Base-by-base conservation (phyloP, 495 filamentous ascomycete genomes). In the Annulohypoxylon maeteangense region DNA sequence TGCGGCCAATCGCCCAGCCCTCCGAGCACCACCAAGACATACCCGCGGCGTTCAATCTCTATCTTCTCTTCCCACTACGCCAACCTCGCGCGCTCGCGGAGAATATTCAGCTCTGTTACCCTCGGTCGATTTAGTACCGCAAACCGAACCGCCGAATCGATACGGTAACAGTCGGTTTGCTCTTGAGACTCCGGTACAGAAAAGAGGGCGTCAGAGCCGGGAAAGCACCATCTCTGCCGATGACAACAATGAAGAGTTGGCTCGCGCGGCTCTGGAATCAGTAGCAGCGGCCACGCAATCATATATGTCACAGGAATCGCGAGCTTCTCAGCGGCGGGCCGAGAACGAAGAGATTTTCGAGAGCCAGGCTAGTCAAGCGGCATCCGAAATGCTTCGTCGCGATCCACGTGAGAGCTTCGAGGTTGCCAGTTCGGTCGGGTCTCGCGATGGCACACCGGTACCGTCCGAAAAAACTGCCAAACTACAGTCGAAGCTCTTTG, bases 151-250 rank as follows among this genome's bases (percentile, higher is more conserved):
- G n/a, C 78, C 80, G 4, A 81, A 82, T 47, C 78, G 76, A 50
- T 75, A 76, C 48, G 60, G 65, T 14, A 74, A 69, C 27, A 36
- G 65, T 64, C 65, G 68, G 59, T 70, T 76, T 75, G 68, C 63
- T 74, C 71, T 65, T 60, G 75, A 68, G 22, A 68, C 74, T 44
- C 70, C 75, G 56, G 63, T 81, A 10, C 74, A 70, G 32, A 76
- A 72, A 74, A 73, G 67, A 62, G 76, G 79, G 36, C 86, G 85
- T 55, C 87, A 90, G 73, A 92, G 92, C 74, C 86, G 92, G 50
- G 93, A 97, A 71, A 95, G 92, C 81, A 97, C 94, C 5, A 94
- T 97, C 54, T 97, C 94, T 0, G 93, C 89, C 16, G 90, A 91
- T 4, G 92, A 95, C 61, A 87, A 95, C 61, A 87, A 87, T 22